Evolutionary conservation across 176 grass and related monocot genomes (phyloP).

Genomic region (Triticum aestivum): DNA sequence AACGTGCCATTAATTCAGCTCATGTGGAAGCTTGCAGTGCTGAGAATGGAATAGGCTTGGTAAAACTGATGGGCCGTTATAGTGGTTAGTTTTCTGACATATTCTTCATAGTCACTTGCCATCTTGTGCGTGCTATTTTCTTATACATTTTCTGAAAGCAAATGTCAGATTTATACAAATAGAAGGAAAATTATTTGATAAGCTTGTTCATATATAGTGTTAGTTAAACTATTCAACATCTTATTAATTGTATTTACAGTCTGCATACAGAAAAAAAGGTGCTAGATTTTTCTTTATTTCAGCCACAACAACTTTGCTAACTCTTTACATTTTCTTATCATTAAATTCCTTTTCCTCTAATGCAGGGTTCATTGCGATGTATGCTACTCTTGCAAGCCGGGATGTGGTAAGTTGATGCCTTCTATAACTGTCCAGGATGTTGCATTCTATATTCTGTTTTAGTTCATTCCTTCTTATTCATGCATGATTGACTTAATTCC

Average conservation of each 20-base stretch:
- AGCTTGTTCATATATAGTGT: neutral
- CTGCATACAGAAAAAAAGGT: neutral
- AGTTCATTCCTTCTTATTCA: neutral
- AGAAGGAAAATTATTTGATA: neutral
- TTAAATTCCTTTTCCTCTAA: slow-evolving; percentile 16
- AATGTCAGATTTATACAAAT: neutral
- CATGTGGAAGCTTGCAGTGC: slow-evolving; percentile 92
- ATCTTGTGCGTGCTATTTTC: slow-evolving; percentile 13
- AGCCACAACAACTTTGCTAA: neutral
- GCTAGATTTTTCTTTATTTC: slow-evolving; percentile 15
- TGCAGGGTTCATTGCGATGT: slow-evolving; percentile 96
- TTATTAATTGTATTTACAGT: neutral
- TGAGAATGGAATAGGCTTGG: slow-evolving; percentile 97
- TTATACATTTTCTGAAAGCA: neutral
- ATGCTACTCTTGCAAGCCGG: slow-evolving; percentile 90
- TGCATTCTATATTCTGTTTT: neutral
- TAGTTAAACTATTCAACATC: slow-evolving; percentile 17
- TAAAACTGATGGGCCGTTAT: slow-evolving; percentile 97
- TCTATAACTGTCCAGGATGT: neutral
- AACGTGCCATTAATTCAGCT: slow-evolving; percentile 94
- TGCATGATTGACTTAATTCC: neutral
- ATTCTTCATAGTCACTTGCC: slow-evolving; percentile 1
- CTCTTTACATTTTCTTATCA: neutral
- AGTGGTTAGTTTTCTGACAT: slow-evolving; percentile 75
- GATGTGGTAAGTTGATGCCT: slow-evolving; percentile 74